Evolutionary conservation across 2,329 filamentous ascomycete species (phyloP).

Genomic region (Parascedosporium putredinis): DNA sequence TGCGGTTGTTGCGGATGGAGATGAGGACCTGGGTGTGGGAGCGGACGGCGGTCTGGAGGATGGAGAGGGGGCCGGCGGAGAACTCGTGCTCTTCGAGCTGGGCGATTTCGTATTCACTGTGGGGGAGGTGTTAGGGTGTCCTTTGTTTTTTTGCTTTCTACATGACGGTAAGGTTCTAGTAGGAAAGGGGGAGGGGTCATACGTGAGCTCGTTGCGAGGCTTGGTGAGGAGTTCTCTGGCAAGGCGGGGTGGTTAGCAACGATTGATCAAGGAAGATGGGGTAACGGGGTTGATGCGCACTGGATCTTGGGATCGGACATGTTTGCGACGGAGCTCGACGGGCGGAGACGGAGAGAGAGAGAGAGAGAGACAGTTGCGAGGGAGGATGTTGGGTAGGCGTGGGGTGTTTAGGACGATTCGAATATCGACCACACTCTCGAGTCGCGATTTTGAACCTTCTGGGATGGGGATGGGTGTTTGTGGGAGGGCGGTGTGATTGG

Average conservation of each 20-base stretch:
- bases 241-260: slow-evolving; percentile 19
- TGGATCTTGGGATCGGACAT: slow-evolving; percentile 66
- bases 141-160: slow-evolving; percentile 32
- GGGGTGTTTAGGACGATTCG: too few relatives aligned
- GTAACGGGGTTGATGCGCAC: slow-evolving; percentile 31
- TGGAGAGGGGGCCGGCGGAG: slow-evolving; percentile 54
- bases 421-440: too few relatives aligned
- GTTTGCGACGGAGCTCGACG: slow-evolving; percentile 1
- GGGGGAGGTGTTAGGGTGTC: too few relatives aligned
- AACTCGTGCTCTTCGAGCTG: slow-evolving; percentile 53
- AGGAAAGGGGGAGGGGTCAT: slow-evolving; percentile 22
- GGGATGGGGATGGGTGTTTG: neutral
- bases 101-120: slow-evolving; percentile 88
- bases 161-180: slow-evolving; percentile 14
- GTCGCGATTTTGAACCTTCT: slow-evolving; percentile 4
- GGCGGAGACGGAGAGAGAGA: neutral
- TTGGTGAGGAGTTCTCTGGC: slow-evolving; percentile 87
- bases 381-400: too few relatives aligned
- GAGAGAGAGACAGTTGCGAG: neutral
- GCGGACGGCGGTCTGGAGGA: slow-evolving; percentile 92
- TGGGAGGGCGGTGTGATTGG: slow-evolving; percentile 1
- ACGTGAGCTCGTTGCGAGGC: slow-evolving; percentile 86
- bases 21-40: slow-evolving; percentile 94
- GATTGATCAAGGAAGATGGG: neutral
- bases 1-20: slow-evolving; percentile 95